Percentiles rank a stretch among this genome's conserved stretches.
phyloP scores from a whole-genome alignment of 202 grass and related monocot species.

The Panicum hallii region DNA sequence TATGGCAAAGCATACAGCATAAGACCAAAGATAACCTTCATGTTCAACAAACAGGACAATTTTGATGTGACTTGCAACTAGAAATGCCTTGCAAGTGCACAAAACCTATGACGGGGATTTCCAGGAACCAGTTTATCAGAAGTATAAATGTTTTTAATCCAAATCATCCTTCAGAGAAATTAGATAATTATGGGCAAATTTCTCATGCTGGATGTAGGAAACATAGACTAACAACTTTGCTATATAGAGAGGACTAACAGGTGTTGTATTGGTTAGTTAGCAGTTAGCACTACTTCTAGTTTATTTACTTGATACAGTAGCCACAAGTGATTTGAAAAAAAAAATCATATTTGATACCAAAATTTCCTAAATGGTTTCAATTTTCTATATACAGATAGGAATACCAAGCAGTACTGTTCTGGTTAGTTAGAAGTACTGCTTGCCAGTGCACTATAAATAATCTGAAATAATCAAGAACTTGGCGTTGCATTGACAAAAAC shows the following conservation, averaged over 20 bases:
- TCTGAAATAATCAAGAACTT: not conserved
- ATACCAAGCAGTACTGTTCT: not conserved
- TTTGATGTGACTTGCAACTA: not conserved
- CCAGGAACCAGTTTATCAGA: not conserved
- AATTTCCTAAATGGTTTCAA: not conserved
- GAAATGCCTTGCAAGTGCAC: not conserved
- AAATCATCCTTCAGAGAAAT: slow-evolving; percentile 8
- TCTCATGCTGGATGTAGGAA: not conserved
- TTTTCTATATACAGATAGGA: not conserved
- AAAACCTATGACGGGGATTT: not conserved
- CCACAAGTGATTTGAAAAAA: slow-evolving; percentile 8
- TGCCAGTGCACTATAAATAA: slow-evolving; percentile 10
- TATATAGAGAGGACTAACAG: not conserved
- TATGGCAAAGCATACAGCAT: not conserved
- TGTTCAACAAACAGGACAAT: slow-evolving; percentile 1
- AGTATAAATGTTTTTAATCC: slow-evolving; percentile 12
- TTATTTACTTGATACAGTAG: slow-evolving; percentile 7
- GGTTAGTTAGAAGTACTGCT: not conserved
- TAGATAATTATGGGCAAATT: not conserved
- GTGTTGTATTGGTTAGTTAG: not conserved
- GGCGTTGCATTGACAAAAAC: not conserved
- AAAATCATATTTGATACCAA: not conserved
- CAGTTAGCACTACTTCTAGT: not conserved
- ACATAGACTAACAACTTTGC: not conserved
- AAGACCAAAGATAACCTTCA: not conserved